These are phyloP conservation scores for Discostella pseudostelligera DNA, from an alignment of 108 stramenopile genomes.

Conservation along the genomic window DNA sequence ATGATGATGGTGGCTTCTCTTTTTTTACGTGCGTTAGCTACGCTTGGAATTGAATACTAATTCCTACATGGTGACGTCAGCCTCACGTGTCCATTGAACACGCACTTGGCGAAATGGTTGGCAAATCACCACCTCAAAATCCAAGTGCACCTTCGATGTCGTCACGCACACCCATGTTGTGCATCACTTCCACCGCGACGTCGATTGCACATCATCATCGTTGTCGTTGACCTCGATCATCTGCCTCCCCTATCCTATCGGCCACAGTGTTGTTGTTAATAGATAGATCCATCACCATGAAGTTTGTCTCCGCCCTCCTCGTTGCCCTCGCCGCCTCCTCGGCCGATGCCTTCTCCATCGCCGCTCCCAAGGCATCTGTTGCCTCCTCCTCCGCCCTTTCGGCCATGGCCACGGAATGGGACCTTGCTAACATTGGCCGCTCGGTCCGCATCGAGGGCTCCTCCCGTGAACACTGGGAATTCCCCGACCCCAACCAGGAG, in stretches of 20 bases:
- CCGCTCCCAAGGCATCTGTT: slow-evolving; percentile 14
- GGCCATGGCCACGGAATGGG: slow-evolving; percentile 47
- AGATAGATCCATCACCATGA: too few relatives aligned
- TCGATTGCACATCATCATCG: too few relatives aligned
- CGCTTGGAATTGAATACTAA: too few relatives aligned
- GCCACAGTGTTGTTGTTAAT: too few relatives aligned
- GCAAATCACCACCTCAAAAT: background rate
- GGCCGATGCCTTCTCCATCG: slow-evolving; percentile 44
- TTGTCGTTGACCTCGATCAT: too few relatives aligned
- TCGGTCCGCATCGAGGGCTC: slow-evolving; percentile 50
- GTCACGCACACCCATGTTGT: too few relatives aligned
- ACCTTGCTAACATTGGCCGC: slow-evolving; percentile 42
- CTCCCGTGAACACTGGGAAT: slow-evolving; percentile 53
- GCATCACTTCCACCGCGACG: too few relatives aligned
- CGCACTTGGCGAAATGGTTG: background rate
- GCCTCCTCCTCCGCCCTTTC: slow-evolving; percentile 9
- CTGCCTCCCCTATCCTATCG: too few relatives aligned
- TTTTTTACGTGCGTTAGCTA: too few relatives aligned
- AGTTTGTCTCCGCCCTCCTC: slow-evolving; percentile 34
- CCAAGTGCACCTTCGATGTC: too few relatives aligned
- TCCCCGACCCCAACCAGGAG: slow-evolving; percentile 54
- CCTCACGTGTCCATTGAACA: background rate
- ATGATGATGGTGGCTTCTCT: too few relatives aligned
- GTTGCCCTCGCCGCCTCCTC: slow-evolving; percentile 39
- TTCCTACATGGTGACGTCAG: background rate